phyloP scores from a whole-genome alignment of 371 early-diverging fungal species.

The Apophysomyces elegans region DNA sequence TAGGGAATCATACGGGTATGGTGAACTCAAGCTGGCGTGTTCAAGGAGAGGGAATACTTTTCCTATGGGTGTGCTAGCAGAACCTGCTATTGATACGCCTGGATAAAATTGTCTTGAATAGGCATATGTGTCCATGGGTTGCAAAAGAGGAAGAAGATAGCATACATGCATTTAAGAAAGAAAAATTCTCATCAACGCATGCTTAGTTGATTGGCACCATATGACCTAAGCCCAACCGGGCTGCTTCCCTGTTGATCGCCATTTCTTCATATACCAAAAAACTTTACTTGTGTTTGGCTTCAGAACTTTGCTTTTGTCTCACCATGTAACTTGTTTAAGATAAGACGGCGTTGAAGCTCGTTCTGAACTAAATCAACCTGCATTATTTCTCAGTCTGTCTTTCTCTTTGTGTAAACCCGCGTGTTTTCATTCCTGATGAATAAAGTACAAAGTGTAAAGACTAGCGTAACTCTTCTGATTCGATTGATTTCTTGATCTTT shows the following conservation, averaged over 20 bases:
- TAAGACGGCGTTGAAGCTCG: no score
- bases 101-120: neutral
- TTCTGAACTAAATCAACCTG: no score
- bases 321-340: no score
- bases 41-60: neutral
- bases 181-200: constrained; percentile 7
- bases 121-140: neutral
- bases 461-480: constrained; percentile 44
- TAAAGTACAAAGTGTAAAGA: neutral
- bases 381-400: no score
- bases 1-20: neutral
- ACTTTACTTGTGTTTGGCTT: no score
- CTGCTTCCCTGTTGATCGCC: neutral
- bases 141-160: neutral
- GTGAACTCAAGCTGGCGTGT: neutral
- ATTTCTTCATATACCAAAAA: neutral
- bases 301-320: no score
- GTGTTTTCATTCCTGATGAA: no score
- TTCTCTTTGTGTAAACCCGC: no score
- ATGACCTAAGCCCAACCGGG: neutral
- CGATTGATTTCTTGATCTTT: constrained; percentile 73
- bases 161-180: neutral
- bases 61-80: neutral
- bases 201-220: constrained; percentile 1
- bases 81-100: neutral